Base-by-base conservation (phyloP, 129 eudicot genomes). In the Flaveria linearis region DNA sequence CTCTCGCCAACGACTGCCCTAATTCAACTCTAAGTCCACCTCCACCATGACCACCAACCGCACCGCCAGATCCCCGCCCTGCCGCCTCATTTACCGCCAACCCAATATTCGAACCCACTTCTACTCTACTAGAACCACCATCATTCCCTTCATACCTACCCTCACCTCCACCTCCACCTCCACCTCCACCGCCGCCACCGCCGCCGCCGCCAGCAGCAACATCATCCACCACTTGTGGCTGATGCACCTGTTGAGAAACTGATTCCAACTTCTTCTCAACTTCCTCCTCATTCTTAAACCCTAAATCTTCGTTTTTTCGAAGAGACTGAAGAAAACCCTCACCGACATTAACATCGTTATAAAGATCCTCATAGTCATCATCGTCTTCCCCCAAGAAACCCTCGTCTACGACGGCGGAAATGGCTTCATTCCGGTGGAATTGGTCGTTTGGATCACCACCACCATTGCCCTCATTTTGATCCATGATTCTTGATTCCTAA, bases 361-460 rank as follows among this genome's bases (percentile, higher is more conserved):
- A 91, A 4, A 91, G 90, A 82, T 91, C 97, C 60, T 89, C 97
- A n/a, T 87, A 91, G 46, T 91, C 97, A 16, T 91, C 97, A 43
- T 91, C 93, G 43, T 88, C 97, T 65, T 90, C 96, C 3, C 84
- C 95, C 23, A 89, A 58, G 58, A 91, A 91, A 10, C 87, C 97
- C 64, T 91, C 95, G 20, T 91, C 97, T 1, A 84, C 88, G 12
- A 91, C 92, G 67, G 97, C 96, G 22, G 95, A 84, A 56, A 91
- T 91, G 13, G 92, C 97, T 78, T 91, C 97, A 77, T 91, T 89
- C 60, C 84, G 81, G 47, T 88, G 84, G 41, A 86, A 86, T 66
- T 88, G 89, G 14, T 90, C 93, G 67, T 18, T 72, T 5, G 85
- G 64, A 76, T 84, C 89, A 66, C 88, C 86, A 12, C 82, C 86